Evolutionary conservation across 805 yeast species (phyloP).

Genomic region (Metschnikowia hibisci): DNA sequence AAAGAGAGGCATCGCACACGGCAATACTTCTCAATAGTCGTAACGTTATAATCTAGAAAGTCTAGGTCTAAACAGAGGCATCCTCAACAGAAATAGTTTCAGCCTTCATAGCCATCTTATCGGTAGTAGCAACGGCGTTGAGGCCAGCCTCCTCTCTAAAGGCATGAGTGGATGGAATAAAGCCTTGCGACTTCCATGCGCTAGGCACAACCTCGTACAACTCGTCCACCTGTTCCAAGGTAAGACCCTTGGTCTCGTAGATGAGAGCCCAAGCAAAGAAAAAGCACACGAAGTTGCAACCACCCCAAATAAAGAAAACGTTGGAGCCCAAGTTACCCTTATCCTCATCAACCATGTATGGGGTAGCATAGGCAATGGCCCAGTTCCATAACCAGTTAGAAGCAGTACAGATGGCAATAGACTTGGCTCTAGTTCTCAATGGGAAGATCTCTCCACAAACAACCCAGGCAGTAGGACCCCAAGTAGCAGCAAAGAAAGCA

Average conservation of each 20-base stretch:
- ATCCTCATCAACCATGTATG: conserved; percentile 40
- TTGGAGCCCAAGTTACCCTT: conserved; percentile 38
- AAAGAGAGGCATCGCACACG: too few species aligned
- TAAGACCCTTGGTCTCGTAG: conserved; percentile 40
- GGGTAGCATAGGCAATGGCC: conserved; percentile 40
- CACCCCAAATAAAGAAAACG: conserved; percentile 43
- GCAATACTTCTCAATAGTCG: not conserved
- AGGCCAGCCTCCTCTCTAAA: conserved; percentile 25
- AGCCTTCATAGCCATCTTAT: conserved; percentile 20
- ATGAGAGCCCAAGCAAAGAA: conserved; percentile 31
- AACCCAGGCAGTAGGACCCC: conserved; percentile 42
- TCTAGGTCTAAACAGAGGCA: conserved; percentile 20
- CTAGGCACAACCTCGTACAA: conserved; percentile 30
- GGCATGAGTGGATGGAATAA: conserved; percentile 34
- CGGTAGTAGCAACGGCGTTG: conserved; percentile 9
- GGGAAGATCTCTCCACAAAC: conserved; percentile 37
- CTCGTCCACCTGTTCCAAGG: conserved; percentile 42
- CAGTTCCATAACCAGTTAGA: conserved; percentile 43
- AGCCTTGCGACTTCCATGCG: conserved; percentile 33
- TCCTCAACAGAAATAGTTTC: conserved; percentile 27
- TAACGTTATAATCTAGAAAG: not conserved
- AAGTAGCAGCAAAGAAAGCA: conserved; percentile 40
- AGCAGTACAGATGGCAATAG: conserved; percentile 38
- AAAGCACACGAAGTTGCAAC: conserved; percentile 33
- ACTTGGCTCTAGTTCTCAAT: conserved; percentile 37